Evolutionary conservation across 495 filamentous ascomycete species (phyloP).

Genomic region (Penicillium taxi): DNA sequence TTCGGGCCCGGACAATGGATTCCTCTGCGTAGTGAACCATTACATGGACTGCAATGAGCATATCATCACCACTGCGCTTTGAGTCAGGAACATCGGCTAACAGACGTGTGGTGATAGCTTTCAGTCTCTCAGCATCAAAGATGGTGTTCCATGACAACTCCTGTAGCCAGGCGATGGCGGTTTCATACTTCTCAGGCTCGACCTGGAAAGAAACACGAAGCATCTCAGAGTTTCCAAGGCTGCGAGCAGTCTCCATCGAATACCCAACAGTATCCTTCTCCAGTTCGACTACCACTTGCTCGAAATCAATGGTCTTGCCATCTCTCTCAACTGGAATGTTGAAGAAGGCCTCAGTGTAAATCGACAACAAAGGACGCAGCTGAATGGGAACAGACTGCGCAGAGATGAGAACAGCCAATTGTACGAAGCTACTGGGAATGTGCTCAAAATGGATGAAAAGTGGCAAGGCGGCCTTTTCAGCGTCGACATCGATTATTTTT

Average conservation of each 20-base stretch:
- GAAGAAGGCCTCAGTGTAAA: slow-evolving; percentile 91
- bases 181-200: slow-evolving; percentile 79
- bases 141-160: slow-evolving; percentile 81
- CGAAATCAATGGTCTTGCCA: slow-evolving; percentile 74
- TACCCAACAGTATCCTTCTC: slow-evolving; percentile 89
- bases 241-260: slow-evolving; percentile 53
- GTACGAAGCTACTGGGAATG: slow-evolving; percentile 82
- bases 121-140: slow-evolving; percentile 75
- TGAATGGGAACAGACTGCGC: slow-evolving; percentile 64
- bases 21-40: slow-evolving; percentile 69
- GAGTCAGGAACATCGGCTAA: slow-evolving; percentile 87
- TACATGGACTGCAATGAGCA: slow-evolving; percentile 60
- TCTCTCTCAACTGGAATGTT: slow-evolving; percentile 76
- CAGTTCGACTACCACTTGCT: slow-evolving; percentile 79
- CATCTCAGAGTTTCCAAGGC: slow-evolving; percentile 69
- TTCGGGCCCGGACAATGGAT: slow-evolving; percentile 67
- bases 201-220: slow-evolving; percentile 74
- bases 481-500: slow-evolving; percentile 63
- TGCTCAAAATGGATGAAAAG: slow-evolving; percentile 97
- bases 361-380: slow-evolving; percentile 68
- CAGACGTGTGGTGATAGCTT: slow-evolving; percentile 76
- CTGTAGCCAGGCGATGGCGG: slow-evolving; percentile 74
- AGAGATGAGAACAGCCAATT: slow-evolving; percentile 67
- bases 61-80: slow-evolving; percentile 76
- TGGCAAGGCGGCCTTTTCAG: slow-evolving; percentile 43